Evolutionary conservation across 2,329 filamentous ascomycete genomes (phyloP).

Genomic region (Pestalotiopsis fici): DNA sequence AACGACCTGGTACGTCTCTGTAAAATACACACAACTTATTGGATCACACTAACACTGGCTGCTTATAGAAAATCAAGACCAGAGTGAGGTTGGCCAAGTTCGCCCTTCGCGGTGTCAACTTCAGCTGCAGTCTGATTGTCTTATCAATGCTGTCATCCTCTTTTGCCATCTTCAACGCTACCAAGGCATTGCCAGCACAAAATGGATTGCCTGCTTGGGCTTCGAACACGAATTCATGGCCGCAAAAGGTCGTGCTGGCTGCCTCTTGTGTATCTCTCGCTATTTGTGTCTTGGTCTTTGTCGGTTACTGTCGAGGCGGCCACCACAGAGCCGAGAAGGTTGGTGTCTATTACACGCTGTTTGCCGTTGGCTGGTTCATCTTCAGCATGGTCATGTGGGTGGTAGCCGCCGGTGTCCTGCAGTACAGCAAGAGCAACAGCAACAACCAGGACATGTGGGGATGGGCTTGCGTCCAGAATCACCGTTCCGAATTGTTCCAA

Average conservation of each 20-base stretch:
- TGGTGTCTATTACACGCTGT: conserved; percentile 91
- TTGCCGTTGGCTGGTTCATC: conserved; percentile 91
- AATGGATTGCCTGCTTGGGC: conserved; percentile 89
- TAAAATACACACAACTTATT: neutral
- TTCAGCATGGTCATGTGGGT: conserved; percentile 93
- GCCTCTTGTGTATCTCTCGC: conserved; percentile 80
- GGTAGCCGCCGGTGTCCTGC: conserved; percentile 80
- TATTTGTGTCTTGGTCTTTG: conserved; percentile 78
- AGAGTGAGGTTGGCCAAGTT: conserved; percentile 93
- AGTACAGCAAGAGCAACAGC: conserved; percentile 72
- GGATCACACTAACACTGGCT: conserved; percentile 31
- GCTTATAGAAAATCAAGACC: conserved; percentile 80
- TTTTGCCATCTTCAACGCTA: conserved; percentile 90
- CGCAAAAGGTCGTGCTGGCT: conserved; percentile 79
- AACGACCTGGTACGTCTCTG: conserved; percentile 75
- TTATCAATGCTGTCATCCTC: conserved; percentile 87
- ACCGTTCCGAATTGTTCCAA: conserved; percentile 73
- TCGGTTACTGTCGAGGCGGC: conserved; percentile 85
- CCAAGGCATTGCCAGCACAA: conserved; percentile 70
- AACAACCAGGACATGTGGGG: conserved; percentile 92
- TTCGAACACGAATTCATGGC: conserved; percentile 77
- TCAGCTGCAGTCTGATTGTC: conserved; percentile 94
- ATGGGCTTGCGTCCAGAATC: conserved; percentile 94
- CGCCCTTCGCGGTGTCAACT: conserved; percentile 92
- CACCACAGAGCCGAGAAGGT: conserved; percentile 90